Percentiles rank a stretch among this genome's conserved stretches.
Evolutionary conservation across 805 yeast genomes (phyloP).

Genomic region (Teunomyces lycoperdinae): DNA sequence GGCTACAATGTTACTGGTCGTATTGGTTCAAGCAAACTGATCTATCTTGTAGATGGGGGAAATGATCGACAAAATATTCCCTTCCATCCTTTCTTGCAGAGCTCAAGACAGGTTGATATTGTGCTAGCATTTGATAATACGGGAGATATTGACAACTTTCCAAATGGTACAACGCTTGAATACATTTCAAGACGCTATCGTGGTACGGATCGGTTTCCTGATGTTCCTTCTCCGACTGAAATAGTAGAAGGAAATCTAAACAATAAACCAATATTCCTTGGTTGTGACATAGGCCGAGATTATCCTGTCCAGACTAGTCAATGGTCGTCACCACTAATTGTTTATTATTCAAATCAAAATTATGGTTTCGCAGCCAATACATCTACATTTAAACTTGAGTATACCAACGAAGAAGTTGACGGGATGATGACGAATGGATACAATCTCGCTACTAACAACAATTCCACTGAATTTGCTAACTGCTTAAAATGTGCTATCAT

Average conservation of each 20-base stretch:
- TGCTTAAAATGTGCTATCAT: constrained; percentile 60
- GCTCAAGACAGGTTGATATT: constrained; percentile 34
- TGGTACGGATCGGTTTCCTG: constrained; percentile 25
- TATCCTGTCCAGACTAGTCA: constrained; percentile 17
- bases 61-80: constrained; percentile 50
- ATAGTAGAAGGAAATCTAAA: constrained; percentile 18
- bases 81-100: constrained; percentile 41
- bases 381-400: constrained; percentile 58
- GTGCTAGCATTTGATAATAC: constrained; percentile 45
- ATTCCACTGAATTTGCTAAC: constrained; percentile 37
- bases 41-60: constrained; percentile 47
- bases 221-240: constrained; percentile 29
- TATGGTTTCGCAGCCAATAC: constrained; percentile 47
- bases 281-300: constrained; percentile 37
- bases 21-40: constrained; percentile 14
- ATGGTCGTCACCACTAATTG: constrained; percentile 50
- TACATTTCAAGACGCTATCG: constrained; percentile 24
- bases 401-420: constrained; percentile 40
- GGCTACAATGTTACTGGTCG: constrained; percentile 13
- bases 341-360: constrained; percentile 48
- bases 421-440: constrained; percentile 52
- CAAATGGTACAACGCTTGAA: constrained; percentile 55
- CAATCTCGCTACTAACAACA: constrained; percentile 45
- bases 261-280: constrained; percentile 37
- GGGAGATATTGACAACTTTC: constrained; percentile 52